These are phyloP conservation scores for Candida maesae DNA, from an alignment of 805 yeast genomes.

Conservation along the genomic window DNA sequence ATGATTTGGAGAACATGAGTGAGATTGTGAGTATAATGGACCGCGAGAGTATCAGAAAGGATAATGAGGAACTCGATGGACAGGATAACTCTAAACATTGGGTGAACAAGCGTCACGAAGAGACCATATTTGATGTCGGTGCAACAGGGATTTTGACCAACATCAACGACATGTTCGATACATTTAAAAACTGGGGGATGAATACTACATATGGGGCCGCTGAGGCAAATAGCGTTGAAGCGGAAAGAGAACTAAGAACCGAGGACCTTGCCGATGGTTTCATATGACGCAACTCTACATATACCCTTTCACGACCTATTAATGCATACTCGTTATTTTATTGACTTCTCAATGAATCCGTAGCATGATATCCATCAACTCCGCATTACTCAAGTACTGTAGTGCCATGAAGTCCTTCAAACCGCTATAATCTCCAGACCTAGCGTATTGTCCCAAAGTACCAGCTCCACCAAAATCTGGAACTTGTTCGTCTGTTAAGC, in stretches of 20 bases:
- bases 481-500: constrained; percentile 26
- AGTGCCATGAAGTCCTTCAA: constrained; percentile 24
- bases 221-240: constrained; percentile 1
- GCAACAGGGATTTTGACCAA: constrained; percentile 70
- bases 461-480: constrained; percentile 14
- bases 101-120: constrained; percentile 40
- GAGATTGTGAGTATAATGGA: constrained; percentile 13
- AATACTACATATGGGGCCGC: constrained; percentile 5
- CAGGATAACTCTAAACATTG: constrained; percentile 33
- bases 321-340: too few relatives aligned
- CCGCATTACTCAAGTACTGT: constrained; percentile 28
- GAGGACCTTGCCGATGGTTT: constrained; percentile 10
- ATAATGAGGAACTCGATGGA: constrained; percentile 17
- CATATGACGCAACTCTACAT: too few relatives aligned
- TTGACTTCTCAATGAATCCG: constrained; percentile 26
- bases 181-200: constrained; percentile 32
- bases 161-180: constrained; percentile 54
- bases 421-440: constrained; percentile 25
- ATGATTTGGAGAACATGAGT: constrained; percentile 11
- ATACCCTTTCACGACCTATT: too few relatives aligned
- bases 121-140: constrained; percentile 47
- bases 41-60: constrained; percentile 9
- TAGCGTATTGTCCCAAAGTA: constrained; percentile 28
- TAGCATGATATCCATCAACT: constrained; percentile 34
- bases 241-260: constrained; percentile 3